Conservation (phyloP, 352 stramenopile species). For the Phytophthora rubi region DNA sequence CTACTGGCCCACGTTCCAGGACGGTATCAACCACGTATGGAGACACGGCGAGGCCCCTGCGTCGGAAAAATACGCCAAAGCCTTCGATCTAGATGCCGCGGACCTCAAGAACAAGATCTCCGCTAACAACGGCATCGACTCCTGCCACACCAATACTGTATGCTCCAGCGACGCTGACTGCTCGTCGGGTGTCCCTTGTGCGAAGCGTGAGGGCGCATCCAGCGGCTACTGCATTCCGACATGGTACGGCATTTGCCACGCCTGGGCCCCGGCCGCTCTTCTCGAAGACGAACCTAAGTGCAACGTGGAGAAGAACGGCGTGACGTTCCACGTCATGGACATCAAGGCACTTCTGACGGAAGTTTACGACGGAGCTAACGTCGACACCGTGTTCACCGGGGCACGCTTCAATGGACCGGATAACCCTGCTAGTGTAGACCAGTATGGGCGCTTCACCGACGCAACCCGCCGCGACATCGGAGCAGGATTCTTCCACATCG, state of each 20-base stretch:
- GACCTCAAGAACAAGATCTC: conserved; percentile 44
- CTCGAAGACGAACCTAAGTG: conserved; percentile 41
- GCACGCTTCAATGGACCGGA: conserved; percentile 34
- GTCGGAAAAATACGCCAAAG: conserved; percentile 48
- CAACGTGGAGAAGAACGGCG: conserved; percentile 31
- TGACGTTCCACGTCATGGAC: conserved; percentile 40
- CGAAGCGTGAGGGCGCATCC: conserved; percentile 16
- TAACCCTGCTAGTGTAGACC: conserved; percentile 13
- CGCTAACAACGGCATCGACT: conserved; percentile 33
- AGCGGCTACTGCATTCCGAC: conserved; percentile 3
- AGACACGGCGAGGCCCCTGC: conserved; percentile 23
- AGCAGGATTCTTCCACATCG: conserved; percentile 38
- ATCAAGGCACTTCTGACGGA: conserved; percentile 35
- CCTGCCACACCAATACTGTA: conserved; percentile 9
- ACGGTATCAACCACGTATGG: conserved; percentile 64
- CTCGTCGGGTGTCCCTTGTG: conserved; percentile 21
- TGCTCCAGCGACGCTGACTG: conserved; percentile 22
- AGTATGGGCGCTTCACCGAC: conserved; percentile 29
- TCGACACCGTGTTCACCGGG: conserved; percentile 37
- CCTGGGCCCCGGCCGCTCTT: conserved; percentile 20
- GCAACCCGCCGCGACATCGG: conserved; percentile 32
- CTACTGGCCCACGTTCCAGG: conserved; percentile 62
- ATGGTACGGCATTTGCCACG: too few species aligned
- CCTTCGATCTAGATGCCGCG: conserved; percentile 36
- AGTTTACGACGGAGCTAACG: conserved; percentile 30